phyloP scores from a whole-genome alignment of 2,329 filamentous ascomycete genomes.

The Stachybotrys chartarum region DNA sequence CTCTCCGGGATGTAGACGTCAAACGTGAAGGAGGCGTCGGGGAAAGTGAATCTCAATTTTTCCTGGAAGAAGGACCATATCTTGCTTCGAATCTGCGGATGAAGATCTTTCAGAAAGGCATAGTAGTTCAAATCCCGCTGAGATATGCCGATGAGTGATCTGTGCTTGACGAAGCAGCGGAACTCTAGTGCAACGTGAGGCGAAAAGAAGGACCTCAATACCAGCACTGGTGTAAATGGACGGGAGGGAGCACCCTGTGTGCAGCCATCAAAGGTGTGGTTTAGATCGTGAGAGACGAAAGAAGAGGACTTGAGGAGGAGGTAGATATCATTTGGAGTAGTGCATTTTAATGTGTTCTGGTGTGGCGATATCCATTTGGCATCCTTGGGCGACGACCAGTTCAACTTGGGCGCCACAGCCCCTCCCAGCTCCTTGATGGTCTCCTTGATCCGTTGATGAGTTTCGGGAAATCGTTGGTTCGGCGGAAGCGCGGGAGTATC shows the following conservation, averaged over 20 bases:
- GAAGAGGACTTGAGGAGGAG: constrained; percentile 89
- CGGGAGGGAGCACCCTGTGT: constrained; percentile 28
- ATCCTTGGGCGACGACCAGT: constrained; percentile 96
- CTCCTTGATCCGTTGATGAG: constrained; percentile 69
- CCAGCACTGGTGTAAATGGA: constrained; percentile 67
- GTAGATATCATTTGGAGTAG: constrained; percentile 83
- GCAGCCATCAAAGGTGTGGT: constrained; percentile 81
- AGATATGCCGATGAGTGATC: constrained; percentile 72
- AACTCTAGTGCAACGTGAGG: constrained; percentile 92
- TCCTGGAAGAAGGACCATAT: constrained; percentile 73
- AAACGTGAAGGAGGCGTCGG: constrained; percentile 78
- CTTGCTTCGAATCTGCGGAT: constrained; percentile 56
- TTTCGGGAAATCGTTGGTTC: constrained; percentile 56
- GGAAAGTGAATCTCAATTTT: constrained; percentile 68
- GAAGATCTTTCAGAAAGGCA: constrained; percentile 64
- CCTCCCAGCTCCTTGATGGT: constrained; percentile 79
- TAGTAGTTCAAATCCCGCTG: constrained; percentile 91
- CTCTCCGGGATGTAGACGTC: constrained; percentile 83
- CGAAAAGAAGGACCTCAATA: constrained; percentile 81
- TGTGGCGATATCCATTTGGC: constrained; percentile 83
- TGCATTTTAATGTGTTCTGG: constrained; percentile 87
- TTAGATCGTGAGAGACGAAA: constrained; percentile 89
- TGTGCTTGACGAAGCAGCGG: constrained; percentile 84
- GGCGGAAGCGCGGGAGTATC: constrained; percentile 33
- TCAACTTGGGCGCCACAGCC: constrained; percentile 84